A percentile compares a stretch with the other conserved stretches of the same genome.
These are phyloP conservation scores for Mycena alexandri DNA, from an alignment of 768 basidiomycete genomes.

Conservation along the genomic window DNA sequence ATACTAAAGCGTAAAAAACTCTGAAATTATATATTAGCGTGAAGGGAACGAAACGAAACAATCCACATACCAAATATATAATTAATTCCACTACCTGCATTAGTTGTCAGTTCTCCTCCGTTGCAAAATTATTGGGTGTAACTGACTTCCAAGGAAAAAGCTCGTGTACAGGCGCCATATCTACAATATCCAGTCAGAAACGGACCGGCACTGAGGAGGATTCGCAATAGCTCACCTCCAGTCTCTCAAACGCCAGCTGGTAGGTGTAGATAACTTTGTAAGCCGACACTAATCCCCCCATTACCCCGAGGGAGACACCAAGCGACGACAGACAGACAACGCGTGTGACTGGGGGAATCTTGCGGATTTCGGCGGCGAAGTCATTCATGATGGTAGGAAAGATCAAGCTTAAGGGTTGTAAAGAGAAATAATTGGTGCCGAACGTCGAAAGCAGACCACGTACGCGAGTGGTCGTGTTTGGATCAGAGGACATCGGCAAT, in stretches of 20 bases:
- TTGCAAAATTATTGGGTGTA: background rate
- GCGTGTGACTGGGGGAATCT: slow-evolving; percentile 88
- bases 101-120: slow-evolving; percentile 1
- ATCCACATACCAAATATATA: slow-evolving; percentile 63
- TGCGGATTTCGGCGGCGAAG: slow-evolving; percentile 72
- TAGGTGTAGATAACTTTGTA: slow-evolving; percentile 70
- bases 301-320: slow-evolving; percentile 67
- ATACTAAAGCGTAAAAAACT: slow-evolving; percentile 77
- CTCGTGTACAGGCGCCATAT: slow-evolving; percentile 81
- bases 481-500: too few relatives aligned
- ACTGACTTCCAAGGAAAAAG: slow-evolving; percentile 78
- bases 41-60: background rate
- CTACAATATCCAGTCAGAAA: slow-evolving; percentile 50
- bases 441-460: too few relatives aligned
- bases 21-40: slow-evolving; percentile 9
- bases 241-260: slow-evolving; percentile 56
- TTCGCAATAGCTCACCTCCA: slow-evolving; percentile 60
- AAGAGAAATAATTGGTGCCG: background rate
- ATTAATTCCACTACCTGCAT: slow-evolving; percentile 59
- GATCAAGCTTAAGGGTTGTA: background rate
- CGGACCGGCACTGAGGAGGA: background rate
- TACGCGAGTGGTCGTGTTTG: too few relatives aligned
- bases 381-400: slow-evolving; percentile 53
- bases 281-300: slow-evolving; percentile 65
- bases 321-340: slow-evolving; percentile 73